Conservation (phyloP, 306 rosid genomes). For the Prunus fruticosa region DNA sequence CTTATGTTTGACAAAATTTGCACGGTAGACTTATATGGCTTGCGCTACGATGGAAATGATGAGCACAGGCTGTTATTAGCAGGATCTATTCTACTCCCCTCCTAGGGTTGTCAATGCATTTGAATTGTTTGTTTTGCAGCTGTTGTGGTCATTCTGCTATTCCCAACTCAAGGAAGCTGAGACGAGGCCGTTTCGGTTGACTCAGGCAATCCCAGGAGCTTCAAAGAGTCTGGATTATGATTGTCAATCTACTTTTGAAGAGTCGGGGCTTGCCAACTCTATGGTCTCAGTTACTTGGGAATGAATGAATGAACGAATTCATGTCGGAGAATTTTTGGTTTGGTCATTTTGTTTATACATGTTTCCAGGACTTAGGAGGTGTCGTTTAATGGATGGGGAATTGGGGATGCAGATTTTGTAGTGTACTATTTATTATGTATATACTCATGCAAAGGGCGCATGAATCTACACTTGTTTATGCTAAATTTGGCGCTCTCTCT, state of each 20-base stretch:
- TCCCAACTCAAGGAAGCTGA: slow-evolving; percentile 62
- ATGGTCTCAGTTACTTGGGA: slow-evolving; percentile 95
- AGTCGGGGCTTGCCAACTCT: slow-evolving; percentile 90
- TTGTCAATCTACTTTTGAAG: slow-evolving; percentile 54
- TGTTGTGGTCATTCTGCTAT: slow-evolving; percentile 87
- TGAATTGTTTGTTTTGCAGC: slow-evolving; percentile 46
- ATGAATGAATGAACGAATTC: slow-evolving; percentile 38
- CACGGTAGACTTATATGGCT: not conserved
- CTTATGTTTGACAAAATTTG: not conserved
- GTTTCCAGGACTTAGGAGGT: not conserved
- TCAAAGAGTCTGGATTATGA: slow-evolving; percentile 60
- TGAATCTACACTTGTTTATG: not conserved
- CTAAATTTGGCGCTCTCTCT: not conserved
- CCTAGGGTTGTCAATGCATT: not conserved
- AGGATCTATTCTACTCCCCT: not conserved
- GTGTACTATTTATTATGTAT: slow-evolving; percentile 4
- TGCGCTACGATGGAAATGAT: not conserved
- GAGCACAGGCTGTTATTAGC: no score
- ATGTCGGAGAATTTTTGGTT: slow-evolving; percentile 8
- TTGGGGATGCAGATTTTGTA: not conserved
- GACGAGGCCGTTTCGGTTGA: slow-evolving; percentile 57
- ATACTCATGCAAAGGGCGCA: slow-evolving; percentile 3
- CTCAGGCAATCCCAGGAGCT: slow-evolving; percentile 91
- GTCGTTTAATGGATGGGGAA: not conserved
- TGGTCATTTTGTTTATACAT: not conserved